phyloP scores from a whole-genome alignment of 257 asterid genomes.

The Eustoma russellianum region DNA sequence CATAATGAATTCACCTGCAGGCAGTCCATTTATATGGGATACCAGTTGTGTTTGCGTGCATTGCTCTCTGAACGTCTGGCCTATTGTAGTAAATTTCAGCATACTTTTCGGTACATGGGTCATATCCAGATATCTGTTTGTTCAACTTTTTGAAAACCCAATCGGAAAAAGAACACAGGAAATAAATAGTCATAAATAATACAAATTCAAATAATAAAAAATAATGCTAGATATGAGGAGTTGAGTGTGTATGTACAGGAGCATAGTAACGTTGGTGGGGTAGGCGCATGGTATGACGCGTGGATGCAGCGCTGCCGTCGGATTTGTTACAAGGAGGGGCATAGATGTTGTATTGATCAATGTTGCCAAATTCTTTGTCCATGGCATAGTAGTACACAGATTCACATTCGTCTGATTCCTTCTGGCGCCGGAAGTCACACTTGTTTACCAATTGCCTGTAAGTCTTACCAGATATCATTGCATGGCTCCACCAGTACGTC shows the following conservation, averaged over 20 bases:
- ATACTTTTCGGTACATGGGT: slow-evolving; percentile 85
- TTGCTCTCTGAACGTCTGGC: slow-evolving; percentile 80
- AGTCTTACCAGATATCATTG: slow-evolving; percentile 94
- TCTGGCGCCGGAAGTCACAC: slow-evolving; percentile 59
- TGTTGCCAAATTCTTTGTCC: slow-evolving; percentile 91
- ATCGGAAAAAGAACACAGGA: background rate
- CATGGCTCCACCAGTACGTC: slow-evolving; percentile 98
- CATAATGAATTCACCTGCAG: slow-evolving; percentile 53
- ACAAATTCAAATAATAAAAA: no score
- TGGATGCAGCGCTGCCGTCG: slow-evolving; percentile 33
- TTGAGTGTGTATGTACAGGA: slow-evolving; percentile 10
- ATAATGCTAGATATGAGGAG: no score
- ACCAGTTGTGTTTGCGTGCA: slow-evolving; percentile 67
- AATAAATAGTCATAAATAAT: background rate
- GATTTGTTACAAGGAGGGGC: slow-evolving; percentile 78
- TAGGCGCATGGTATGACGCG: slow-evolving; percentile 51
- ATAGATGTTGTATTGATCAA: slow-evolving; percentile 91
- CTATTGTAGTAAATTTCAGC: slow-evolving; percentile 84
- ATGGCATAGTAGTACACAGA: slow-evolving; percentile 78
- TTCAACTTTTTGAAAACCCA: slow-evolving; percentile 14
- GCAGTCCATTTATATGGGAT: slow-evolving; percentile 93
- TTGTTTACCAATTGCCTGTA: slow-evolving; percentile 60
- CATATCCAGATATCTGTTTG: slow-evolving; percentile 56
- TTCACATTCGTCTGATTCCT: slow-evolving; percentile 76
- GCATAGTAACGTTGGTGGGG: slow-evolving; percentile 60